Evolutionary conservation across 768 basidiomycete genomes (phyloP), one percentile per base, ranked within the genome.

Genomic region (Boletus coccyginus): DNA sequence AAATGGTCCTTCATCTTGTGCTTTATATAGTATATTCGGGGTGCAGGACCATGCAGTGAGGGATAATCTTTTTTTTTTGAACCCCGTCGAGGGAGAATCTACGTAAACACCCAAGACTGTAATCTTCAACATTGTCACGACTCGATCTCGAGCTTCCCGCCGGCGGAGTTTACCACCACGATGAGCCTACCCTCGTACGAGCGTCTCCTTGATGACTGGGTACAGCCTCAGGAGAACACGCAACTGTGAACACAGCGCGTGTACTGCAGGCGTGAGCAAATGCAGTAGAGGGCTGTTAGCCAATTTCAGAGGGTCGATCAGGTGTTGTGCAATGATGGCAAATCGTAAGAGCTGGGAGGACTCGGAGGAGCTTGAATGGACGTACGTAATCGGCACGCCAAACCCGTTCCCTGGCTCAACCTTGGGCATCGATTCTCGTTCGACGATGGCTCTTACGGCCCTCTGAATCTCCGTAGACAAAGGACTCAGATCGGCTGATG

Each of bases 171-270:
- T 90, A 11, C 95, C 95, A 21, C 90, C 89, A 52, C 94, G 79
- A 29, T 93, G 81, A 1, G 92, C 92, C 63, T 93, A 97, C 75
- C 98, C 96, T 33, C 94, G 84, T 32, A 99, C 87, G 41, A 97
- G 83, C 6, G 90, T 92, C 72, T 97, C 94, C 70, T 99, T 99
- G 75, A 98, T 91, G 57, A 90, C 85, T 49, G 98, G 85, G 70
- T 97, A 99, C 1, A 96, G 94, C 66, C 93, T 92, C 1, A 96
- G 96, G 19, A 97, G 80, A 55, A 99, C 94, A 7, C 94, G 88
- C 32, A 98, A 80, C 53, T 84, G 81, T 3, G 93, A 90, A 69
- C 97, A 98, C 21, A 98, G 84, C 0, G 81, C 77, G 70, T 94
- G 92, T 73, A 98, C 96, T 32, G 85, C 86, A 12, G 86, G 81